phyloP scores from a whole-genome alignment of 352 stramenopile species.

The Pythium aristosporum region DNA sequence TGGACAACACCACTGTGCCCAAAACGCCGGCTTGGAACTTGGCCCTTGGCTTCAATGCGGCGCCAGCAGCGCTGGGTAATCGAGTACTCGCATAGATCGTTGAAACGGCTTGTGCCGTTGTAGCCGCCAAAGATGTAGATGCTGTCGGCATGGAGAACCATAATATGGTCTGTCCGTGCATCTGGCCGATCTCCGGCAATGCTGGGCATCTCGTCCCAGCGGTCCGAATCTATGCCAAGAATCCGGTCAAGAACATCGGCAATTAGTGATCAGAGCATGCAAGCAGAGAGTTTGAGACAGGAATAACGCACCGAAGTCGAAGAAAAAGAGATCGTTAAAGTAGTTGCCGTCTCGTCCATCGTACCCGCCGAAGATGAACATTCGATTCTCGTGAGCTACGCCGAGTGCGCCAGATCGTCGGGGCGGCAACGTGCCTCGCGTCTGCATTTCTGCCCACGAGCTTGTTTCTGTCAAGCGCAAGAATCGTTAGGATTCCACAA shows the following conservation, averaged over 20 bases:
- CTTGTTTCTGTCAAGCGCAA: conserved; percentile 31
- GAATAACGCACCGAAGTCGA: conserved; percentile 65
- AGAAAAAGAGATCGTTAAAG: conserved; percentile 88
- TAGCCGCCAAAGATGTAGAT: conserved; percentile 91
- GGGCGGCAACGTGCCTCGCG: conserved; percentile 55
- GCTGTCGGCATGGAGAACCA: conserved; percentile 74
- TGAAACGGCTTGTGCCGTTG: conserved; percentile 80
- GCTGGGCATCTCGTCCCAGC: conserved; percentile 81
- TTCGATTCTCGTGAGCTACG: conserved; percentile 75
- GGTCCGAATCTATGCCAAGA: conserved; percentile 37
- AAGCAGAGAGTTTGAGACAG: background rate
- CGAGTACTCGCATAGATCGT: conserved; percentile 80
- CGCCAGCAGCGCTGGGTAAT: conserved; percentile 57
- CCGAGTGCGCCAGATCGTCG: conserved; percentile 77
- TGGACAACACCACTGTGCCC: conserved; percentile 85
- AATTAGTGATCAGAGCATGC: background rate
- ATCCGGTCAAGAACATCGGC: background rate
- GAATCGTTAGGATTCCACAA: background rate
- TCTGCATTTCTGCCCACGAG: conserved; percentile 77
- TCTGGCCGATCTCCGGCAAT: conserved; percentile 56
- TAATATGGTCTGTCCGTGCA: conserved; percentile 85
- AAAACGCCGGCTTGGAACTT: conserved; percentile 68
- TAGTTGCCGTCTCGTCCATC: conserved; percentile 88
- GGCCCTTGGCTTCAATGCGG: conserved; percentile 43
- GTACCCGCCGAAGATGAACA: conserved; percentile 91